phyloP scores from a whole-genome alignment of 2,329 filamentous ascomycete species.

The Aspergillus fructus region DNA sequence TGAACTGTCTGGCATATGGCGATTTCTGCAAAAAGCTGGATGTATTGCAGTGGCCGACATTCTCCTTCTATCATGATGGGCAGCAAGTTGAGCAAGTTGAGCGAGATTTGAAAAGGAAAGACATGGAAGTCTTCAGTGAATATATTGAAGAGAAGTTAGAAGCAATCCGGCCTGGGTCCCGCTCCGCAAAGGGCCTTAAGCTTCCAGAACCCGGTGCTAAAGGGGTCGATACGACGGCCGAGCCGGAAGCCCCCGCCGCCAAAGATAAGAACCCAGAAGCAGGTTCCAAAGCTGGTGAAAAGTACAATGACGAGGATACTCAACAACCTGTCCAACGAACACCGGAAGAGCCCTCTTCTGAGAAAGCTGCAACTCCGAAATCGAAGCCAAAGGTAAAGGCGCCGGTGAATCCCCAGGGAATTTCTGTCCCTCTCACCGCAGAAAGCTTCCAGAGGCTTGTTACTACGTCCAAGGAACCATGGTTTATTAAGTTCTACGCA shows the following conservation, averaged over 20 bases:
- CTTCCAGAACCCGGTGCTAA: constrained; percentile 70
- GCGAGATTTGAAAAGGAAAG: constrained; percentile 57
- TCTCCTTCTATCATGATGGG: constrained; percentile 78
- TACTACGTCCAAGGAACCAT: constrained; percentile 82
- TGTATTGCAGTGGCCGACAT: constrained; percentile 71
- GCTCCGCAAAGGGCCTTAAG: constrained; percentile 64
- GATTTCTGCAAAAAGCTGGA: constrained; percentile 72
- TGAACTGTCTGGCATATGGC: constrained; percentile 83
- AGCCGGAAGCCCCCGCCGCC: constrained; percentile 36
- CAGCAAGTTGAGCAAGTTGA: constrained; percentile 61
- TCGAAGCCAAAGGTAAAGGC: constrained; percentile 51
- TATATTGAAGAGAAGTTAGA: constrained; percentile 78
- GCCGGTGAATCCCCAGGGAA: constrained; percentile 72
- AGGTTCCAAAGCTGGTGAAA: constrained; percentile 39
- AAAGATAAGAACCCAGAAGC: constrained; percentile 46
- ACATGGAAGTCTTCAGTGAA: constrained; percentile 64
- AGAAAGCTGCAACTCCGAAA: constrained; percentile 43
- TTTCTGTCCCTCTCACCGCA: constrained; percentile 72
- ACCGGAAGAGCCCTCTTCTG: constrained; percentile 22
- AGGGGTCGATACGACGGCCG: constrained; percentile 44
- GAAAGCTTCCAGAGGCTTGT: constrained; percentile 85
- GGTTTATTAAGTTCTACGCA: constrained; percentile 99
- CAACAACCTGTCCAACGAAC: constrained; percentile 11
- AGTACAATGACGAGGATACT: constrained; percentile 37
- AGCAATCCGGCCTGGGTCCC: constrained; percentile 73